Base-by-base conservation (phyloP, 768 basidiomycete species). In the Pisolithus orientalis region DNA sequence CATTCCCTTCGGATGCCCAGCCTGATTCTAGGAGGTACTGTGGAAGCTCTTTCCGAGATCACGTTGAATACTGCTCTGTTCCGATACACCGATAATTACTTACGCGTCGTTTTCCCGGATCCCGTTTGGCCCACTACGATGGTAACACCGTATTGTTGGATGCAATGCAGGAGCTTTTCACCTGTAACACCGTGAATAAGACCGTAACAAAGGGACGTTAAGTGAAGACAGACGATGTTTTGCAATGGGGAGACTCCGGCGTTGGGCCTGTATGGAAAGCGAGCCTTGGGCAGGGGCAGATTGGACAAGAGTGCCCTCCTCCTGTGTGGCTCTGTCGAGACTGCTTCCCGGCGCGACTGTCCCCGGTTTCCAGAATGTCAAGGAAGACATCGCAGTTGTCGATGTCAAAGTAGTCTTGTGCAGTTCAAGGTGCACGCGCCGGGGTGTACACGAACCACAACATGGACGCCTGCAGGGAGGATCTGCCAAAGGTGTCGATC, bases 71-170 rank as follows among this genome's bases (percentile, higher is more conserved):
- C 25, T 48, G 28, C 11, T 39, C 49, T 17, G 56, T 21, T 17
- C 13, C 10, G 25, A 13, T 16, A 53, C 7, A 28, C 29, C 1
- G 27, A 34, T 3, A 34, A 34, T 34, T 34, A 76, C 88, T 66
- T 58, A 95, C 94, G 95, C 57, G 95, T 99, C 6, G 94, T 95
- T 72, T 99, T 98, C 44, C 96, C 96, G 53, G 90, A 96, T 3
- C 96, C 96, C 0, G 96, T 98, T 62, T 97, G 90, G 8, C 90
- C 95, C 8, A 95, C 89, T 5, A 98, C 84, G 47, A 97, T 90
- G 2, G 85, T 77, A 8, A 94, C 87, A 4, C 87, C 86, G 63
- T 86, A 79, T 49, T 80, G 83, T 70, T 98, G 95, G 25, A 97
- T 70, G 53, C 85, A 84, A 61, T 90, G 88, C 7, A 98, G 69